Evolutionary conservation across 176 grass and related monocot genomes (phyloP).

Genomic region (Stipa capillata): DNA sequence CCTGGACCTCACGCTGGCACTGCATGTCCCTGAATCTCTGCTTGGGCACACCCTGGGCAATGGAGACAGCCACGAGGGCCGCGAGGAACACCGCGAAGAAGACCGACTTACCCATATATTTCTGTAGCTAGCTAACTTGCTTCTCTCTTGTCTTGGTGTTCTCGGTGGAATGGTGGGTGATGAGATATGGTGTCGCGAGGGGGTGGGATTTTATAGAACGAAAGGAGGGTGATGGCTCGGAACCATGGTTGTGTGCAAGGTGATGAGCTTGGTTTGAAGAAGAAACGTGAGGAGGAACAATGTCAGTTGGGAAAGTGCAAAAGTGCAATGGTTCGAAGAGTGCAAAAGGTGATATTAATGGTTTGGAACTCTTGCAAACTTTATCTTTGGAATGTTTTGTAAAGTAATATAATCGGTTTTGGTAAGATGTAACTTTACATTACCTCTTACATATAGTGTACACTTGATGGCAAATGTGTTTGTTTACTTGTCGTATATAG

Average conservation of each 20-base stretch:
- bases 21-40: neutral
- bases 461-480: neutral
- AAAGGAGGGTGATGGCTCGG: neutral
- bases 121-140: neutral
- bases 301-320: neutral
- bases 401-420: neutral
- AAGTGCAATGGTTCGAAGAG: neutral
- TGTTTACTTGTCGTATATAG: no score
- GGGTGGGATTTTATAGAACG: neutral
- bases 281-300: no score
- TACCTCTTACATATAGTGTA: neutral
- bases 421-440: neutral
- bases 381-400: no score
- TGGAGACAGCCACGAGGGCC: constrained; percentile 8
- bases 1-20: constrained; percentile 28
- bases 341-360: neutral
- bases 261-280: neutral
- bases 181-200: neutral
- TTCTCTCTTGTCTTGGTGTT: neutral
- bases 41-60: neutral
- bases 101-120: constrained; percentile 3
- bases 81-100: constrained; percentile 6
- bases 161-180: neutral
- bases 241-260: constrained; percentile 9
- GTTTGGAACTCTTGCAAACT: constrained; percentile 5